Percentiles rank a stretch among this genome's conserved stretches.
These are phyloP conservation scores for Solanum chilense DNA, from an alignment of 257 asterid species.

Conservation along the genomic window DNA sequence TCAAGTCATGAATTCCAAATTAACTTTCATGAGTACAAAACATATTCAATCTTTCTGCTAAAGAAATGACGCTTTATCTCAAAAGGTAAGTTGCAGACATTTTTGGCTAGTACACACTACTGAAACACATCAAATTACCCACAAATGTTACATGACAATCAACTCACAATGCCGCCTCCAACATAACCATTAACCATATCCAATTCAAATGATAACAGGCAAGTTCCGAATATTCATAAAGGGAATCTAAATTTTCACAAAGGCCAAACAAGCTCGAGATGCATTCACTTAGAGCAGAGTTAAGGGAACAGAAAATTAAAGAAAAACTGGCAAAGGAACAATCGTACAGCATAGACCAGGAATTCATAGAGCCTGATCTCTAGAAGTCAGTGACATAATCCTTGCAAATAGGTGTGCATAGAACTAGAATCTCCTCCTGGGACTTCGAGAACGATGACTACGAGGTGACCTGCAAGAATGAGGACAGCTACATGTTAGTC, in stretches of 20 bases:
- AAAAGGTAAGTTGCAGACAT: not conserved
- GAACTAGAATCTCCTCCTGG: constrained; percentile 64
- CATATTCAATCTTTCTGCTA: not conserved
- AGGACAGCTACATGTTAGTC: not conserved
- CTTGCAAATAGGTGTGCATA: not conserved
- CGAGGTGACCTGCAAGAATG: constrained; percentile 67
- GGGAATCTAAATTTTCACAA: not conserved
- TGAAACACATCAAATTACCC: not conserved
- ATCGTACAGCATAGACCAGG: constrained; percentile 3
- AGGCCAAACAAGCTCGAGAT: not conserved
- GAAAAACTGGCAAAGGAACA: not conserved
- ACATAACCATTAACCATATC: not conserved
- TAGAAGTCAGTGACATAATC: not conserved
- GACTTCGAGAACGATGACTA: constrained; percentile 82
- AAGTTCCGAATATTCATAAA: not conserved
- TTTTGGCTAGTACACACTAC: not conserved
- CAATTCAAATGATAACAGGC: not conserved
- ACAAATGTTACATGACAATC: not conserved
- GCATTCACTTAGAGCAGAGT: not conserved
- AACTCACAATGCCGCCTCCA: not conserved
- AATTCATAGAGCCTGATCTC: constrained; percentile 3
- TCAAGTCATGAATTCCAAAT: not conserved
- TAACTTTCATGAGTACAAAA: not conserved
- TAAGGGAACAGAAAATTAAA: not conserved
- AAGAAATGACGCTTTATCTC: not conserved